Percentiles rank a stretch among this genome's conserved stretches.
These are phyloP conservation scores for Ballota nigra DNA, from an alignment of 257 asterid genomes.

Conservation along the genomic window DNA sequence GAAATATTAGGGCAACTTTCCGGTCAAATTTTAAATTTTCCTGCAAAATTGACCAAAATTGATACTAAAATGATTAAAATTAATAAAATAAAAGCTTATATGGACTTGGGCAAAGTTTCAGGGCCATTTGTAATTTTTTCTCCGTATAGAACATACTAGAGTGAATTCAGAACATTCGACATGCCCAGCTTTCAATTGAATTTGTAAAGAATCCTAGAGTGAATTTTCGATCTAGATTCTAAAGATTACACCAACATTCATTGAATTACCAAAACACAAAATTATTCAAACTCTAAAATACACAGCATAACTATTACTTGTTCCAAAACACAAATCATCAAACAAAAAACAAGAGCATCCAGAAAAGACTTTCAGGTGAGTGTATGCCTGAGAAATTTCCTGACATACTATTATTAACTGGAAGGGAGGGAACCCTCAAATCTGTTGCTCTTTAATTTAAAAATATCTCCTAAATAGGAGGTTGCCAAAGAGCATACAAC, in stretches of 20 bases:
- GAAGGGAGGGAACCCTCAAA: constrained; percentile 17
- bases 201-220: not conserved
- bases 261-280: not conserved
- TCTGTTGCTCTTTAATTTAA: constrained; percentile 29
- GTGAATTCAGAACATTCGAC: no score
- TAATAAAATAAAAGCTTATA: no score
- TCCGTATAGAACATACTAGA: no score
- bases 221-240: not conserved
- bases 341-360: constrained; percentile 23
- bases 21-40: no score
- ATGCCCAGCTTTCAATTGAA: not conserved
- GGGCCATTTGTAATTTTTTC: not conserved
- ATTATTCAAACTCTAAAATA: constrained; percentile 1
- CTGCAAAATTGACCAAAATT: no score
- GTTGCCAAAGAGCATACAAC: constrained; percentile 21
- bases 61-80: no score
- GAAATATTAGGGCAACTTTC: no score
- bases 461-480: constrained; percentile 32
- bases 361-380: constrained; percentile 12
- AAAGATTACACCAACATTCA: not conserved
- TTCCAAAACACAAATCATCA: constrained; percentile 20
- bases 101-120: not conserved
- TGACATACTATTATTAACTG: constrained; percentile 32
- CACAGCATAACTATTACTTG: constrained; percentile 16
- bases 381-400: constrained; percentile 23